Base-by-base conservation (phyloP, 495 filamentous ascomycete genomes). In the Bathelium albidoporum region DNA sequence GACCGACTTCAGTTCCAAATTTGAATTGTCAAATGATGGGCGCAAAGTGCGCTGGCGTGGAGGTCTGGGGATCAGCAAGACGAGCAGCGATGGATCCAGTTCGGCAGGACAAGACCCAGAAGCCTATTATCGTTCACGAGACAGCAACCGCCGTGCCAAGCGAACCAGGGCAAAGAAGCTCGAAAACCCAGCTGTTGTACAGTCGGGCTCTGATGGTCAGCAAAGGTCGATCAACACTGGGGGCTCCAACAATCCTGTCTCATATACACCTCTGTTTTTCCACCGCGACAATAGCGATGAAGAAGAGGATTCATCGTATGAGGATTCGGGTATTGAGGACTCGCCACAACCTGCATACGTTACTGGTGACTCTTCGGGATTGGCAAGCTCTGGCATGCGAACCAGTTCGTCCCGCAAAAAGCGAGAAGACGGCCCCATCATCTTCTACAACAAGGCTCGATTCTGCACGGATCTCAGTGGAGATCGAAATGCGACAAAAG, bases 391-490 rank as follows among this genome's bases (percentile, higher is more conserved):
- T 14, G 71, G 64, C 3, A 64, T 69, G 29, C 61, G 61, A 32
- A 64, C 77, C 65, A 64, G 68, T 44, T 80, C 72, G 31, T 34
- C 12, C 12, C 75, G 74, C 65, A 78, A 68, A 59, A 76, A 73
- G 39, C 76, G 73, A 14, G 79, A 79, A 20, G 85, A 83, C 68
- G 89, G 89, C 14, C 86, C 89, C 22, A 89, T 91, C 67, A 87
- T 90, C 58, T 93, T 87, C 70, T 93, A 91, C 73, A 87, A 85
- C 61, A 82, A 83, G 28, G 84, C 85, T 5, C 80, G 78, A 1
- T 93, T 92, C 71, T 91, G 83, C 72, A 90, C 85, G 14, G 89
- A 93, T 75, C 78, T 91, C 3, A 88, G 83, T 55, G 81, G 84
- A n/a, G 85, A 89, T 76, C 52, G 49, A 16, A 24, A 9, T n/a